A percentile compares a stretch with the other conserved stretches of the same genome.
These are phyloP conservation scores for Colletotrichum plurivorum DNA, from an alignment of 2,329 filamentous ascomycete species.

Conservation along the genomic window DNA sequence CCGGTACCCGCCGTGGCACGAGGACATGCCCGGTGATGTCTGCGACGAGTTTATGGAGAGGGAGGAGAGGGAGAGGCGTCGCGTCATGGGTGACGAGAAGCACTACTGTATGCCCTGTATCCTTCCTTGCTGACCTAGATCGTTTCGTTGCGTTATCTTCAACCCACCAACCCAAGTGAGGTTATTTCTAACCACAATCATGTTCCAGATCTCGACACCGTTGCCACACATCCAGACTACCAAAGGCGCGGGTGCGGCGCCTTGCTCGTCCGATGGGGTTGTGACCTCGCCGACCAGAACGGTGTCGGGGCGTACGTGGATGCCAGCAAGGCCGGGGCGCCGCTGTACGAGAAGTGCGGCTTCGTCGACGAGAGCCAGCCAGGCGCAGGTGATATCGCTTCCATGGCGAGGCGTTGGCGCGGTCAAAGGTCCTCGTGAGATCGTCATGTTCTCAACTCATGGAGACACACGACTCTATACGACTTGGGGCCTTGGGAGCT, in stretches of 20 bases:
- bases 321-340: constrained; percentile 38
- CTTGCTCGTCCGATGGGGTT: constrained; percentile 45
- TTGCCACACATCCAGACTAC: constrained; percentile 46
- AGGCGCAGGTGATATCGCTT: not conserved
- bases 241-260: constrained; percentile 45
- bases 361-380: constrained; percentile 32
- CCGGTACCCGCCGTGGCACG: constrained; percentile 29
- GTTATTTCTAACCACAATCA: no score
- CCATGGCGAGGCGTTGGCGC: constrained; percentile 9
- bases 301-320: constrained; percentile 45
- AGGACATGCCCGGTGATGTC: constrained; percentile 21
- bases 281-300: constrained; percentile 43
- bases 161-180: no score
- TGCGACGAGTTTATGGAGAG: constrained; percentile 22
- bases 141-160: no score
- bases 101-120: constrained; percentile 14
- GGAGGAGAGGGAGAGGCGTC: constrained; percentile 1
- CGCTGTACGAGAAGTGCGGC: constrained; percentile 22
- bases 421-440: not conserved
- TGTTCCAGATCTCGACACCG: constrained; percentile 43
- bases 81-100: constrained; percentile 23
- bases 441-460: not conserved
- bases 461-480: no score
- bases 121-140: no score
- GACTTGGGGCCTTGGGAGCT: no score